These are phyloP conservation scores for Thelonectria rubi DNA, from an alignment of 2,329 filamentous ascomycete genomes.

Conservation along the genomic window DNA sequence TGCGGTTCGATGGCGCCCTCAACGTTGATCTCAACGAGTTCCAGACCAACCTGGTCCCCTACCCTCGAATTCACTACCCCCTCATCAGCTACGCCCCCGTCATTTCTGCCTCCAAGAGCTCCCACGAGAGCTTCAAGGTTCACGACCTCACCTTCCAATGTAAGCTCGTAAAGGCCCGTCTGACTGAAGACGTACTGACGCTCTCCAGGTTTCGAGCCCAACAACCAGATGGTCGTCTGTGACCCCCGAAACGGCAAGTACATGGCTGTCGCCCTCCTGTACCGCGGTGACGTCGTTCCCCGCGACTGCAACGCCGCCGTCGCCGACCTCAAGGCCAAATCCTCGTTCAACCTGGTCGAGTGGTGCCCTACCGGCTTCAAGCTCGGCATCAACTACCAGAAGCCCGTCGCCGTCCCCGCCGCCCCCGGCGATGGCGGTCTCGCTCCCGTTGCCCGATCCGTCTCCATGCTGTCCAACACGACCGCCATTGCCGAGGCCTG, in stretches of 20 bases:
- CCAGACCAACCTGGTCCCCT: conserved; percentile 79
- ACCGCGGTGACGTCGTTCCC: conserved; percentile 76
- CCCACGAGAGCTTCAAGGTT: conserved; percentile 89
- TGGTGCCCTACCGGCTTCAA: conserved; percentile 82
- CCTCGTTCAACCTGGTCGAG: conserved; percentile 77
- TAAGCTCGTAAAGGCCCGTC: conserved; percentile 50
- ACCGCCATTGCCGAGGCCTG: conserved; percentile 78
- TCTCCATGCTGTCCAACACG: conserved; percentile 79
- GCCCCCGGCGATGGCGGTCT: conserved; percentile 65
- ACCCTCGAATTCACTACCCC: conserved; percentile 78
- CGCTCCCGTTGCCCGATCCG: conserved; percentile 68
- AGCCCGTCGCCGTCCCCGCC: conserved; percentile 67
- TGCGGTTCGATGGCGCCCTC: conserved; percentile 76
- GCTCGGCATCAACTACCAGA: conserved; percentile 79
- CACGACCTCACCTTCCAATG: conserved; percentile 79
- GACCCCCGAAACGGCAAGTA: conserved; percentile 79
- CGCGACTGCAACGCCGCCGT: conserved; percentile 75
- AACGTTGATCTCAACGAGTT: conserved; percentile 82
- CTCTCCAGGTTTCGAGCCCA: conserved; percentile 73
- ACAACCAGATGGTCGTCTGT: conserved; percentile 83
- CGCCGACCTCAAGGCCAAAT: conserved; percentile 73
- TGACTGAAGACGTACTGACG: conserved; percentile 37
- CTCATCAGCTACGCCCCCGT: conserved; percentile 78
- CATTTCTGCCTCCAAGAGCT: conserved; percentile 77
- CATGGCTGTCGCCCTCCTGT: conserved; percentile 77